Evolutionary conservation across 73 alveolate species (phyloP), one percentile per base, ranked within the genome.

Genomic region (Blepharisma stoltei): DNA sequence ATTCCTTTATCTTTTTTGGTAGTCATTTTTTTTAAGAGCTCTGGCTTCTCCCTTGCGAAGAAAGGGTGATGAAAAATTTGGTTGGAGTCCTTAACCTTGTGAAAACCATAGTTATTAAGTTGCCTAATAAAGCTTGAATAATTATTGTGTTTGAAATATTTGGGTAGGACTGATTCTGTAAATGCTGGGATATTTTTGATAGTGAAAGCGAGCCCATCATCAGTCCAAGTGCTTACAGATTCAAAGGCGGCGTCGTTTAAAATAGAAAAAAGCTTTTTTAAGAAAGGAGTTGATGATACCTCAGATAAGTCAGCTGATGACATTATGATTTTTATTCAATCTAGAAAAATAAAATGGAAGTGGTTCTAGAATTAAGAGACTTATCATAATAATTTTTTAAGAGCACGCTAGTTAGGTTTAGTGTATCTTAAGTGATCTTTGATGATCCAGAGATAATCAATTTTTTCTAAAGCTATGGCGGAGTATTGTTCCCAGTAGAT

Each of bases 81-180:
- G 5, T 38, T 60, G 14, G 14, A n/a, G 4, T 38, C 73, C 14
- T n/a, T n/a, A 14, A 20, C 49, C 60, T 69, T 69, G 32, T 46
- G 55, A 44, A 69, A 69, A n/a, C 45, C 79, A 71, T 94, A 94
- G 96, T 93, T 95, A 79, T 95, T 94, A 81, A 97, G 94, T 81
- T 97, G 97, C 67, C 99, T 60, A 52, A 97, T 97, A 83, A 97
- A 97, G 49, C 99, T 93, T 1, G 99, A 90, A 76, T 81, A 97
- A 82, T 97, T 97, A 45, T 90, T 92, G 83, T 97, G 99, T 75
- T 97, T 97, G 85, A 90, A 97, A 85, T 82, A 97, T 81, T 80
- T 69, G 21, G 99, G 99, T 54, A 97, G 90, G 18, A 97, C 93
- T 45, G 94, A 84, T 69, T 95, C 98, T 21, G 95, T 84, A 75